Evolutionary conservation across 768 basidiomycete genomes (phyloP).

Genomic region (Suillus spraguei): DNA sequence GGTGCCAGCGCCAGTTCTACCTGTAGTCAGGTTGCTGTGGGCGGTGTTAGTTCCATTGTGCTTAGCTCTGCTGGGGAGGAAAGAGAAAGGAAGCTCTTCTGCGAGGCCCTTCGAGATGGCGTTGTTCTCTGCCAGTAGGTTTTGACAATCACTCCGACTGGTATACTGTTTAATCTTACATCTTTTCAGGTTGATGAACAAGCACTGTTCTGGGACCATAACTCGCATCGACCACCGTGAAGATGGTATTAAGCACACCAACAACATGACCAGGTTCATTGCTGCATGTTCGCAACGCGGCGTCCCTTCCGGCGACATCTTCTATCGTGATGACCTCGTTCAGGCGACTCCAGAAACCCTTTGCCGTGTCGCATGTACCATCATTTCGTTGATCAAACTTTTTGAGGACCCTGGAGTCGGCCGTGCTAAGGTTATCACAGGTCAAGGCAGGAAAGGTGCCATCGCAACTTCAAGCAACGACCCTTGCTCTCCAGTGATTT

Average conservation of each 20-base stretch:
- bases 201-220: constrained; percentile 63
- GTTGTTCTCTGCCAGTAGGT: constrained; percentile 90
- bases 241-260: constrained; percentile 64
- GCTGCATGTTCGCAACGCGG: constrained; percentile 74
- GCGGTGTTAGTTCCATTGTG: constrained; percentile 36
- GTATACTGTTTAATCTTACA: constrained; percentile 6
- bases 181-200: constrained; percentile 70
- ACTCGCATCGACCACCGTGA: constrained; percentile 66
- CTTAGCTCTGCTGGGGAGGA: constrained; percentile 65
- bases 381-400: constrained; percentile 65
- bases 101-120: constrained; percentile 80
- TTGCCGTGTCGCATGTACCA: constrained; percentile 73
- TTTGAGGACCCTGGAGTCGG: constrained; percentile 56
- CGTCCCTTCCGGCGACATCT: constrained; percentile 61
- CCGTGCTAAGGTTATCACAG: constrained; percentile 48
- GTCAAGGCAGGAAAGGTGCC: constrained; percentile 37
- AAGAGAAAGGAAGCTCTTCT: constrained; percentile 70
- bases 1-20: constrained; percentile 41
- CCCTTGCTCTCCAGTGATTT: constrained; percentile 32
- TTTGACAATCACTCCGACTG: constrained; percentile 14
- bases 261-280: constrained; percentile 79
- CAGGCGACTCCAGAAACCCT: constrained; percentile 61
- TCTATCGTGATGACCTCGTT: constrained; percentile 68
- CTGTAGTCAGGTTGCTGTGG: constrained; percentile 36
- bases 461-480: constrained; percentile 37